Conservation (phyloP, 768 basidiomycete species). For the Lactarius hatsudake region DNA sequence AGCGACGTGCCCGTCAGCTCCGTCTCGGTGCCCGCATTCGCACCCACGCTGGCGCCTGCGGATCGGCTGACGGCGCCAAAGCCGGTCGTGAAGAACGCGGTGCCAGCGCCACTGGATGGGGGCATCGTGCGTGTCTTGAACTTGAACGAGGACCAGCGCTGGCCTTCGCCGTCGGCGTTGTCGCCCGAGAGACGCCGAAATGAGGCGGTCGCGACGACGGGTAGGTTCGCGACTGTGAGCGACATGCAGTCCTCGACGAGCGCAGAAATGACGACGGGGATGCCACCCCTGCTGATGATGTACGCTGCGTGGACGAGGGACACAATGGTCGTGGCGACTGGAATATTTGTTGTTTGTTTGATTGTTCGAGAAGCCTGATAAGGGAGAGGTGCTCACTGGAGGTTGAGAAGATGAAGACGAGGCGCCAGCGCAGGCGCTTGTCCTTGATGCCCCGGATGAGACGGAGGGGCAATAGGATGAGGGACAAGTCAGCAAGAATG, state of each 20-base stretch:
- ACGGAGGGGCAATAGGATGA: conserved; percentile 45
- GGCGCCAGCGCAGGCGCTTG: conserved; percentile 38
- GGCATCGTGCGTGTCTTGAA: conserved; percentile 24
- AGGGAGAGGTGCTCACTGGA: conserved; percentile 37
- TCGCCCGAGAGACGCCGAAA: conserved; percentile 7
- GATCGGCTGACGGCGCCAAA: not conserved
- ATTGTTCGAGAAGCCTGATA: not conserved
- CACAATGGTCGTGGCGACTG: conserved; percentile 32
- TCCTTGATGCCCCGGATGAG: conserved; percentile 45
- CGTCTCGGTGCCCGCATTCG: not conserved
- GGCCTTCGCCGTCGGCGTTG: conserved; percentile 22
- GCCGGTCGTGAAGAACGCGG: not conserved
- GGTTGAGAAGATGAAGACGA: conserved; percentile 53
- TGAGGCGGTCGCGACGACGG: conserved; percentile 25
- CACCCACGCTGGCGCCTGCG: not conserved
- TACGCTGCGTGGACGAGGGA: conserved; percentile 34
- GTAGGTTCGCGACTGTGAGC: conserved; percentile 18
- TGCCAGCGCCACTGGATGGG: not conserved
- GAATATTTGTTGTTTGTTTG: not conserved
- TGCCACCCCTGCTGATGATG: conserved; percentile 32
- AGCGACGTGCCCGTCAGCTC: not conserved
- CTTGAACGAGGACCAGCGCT: conserved; percentile 28
- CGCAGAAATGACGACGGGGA: conserved; percentile 34
- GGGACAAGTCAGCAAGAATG: conserved; percentile 43
- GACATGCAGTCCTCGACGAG: conserved; percentile 33